A percentile compares a stretch with the other conserved stretches of the same genome.
Conservation (phyloP, 2,329 filamentous ascomycete species). For the Purpureocillium lavendulum region DNA sequence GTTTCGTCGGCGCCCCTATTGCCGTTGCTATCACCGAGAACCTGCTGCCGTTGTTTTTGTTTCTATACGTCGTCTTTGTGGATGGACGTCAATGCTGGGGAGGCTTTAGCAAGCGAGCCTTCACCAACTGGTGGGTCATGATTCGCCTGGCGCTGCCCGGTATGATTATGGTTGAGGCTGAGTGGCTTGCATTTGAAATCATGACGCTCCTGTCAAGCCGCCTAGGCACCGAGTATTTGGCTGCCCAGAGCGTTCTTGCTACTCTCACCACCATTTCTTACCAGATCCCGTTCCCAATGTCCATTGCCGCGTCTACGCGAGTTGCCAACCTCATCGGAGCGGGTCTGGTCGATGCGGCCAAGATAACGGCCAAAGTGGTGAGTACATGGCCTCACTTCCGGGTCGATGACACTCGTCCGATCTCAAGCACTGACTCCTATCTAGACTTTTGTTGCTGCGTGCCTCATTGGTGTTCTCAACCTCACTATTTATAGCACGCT, state of each 20-base stretch:
- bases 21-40: constrained; percentile 73
- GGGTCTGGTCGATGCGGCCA: constrained; percentile 70
- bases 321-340: constrained; percentile 91
- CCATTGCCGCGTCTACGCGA: constrained; percentile 79
- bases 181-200: constrained; percentile 89
- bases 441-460: constrained; percentile 52
- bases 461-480: constrained; percentile 72
- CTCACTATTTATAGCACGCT: constrained; percentile 59
- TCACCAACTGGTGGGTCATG: constrained; percentile 74
- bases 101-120: constrained; percentile 62
- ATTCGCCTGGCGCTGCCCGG: constrained; percentile 80
- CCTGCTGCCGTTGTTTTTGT: constrained; percentile 66
- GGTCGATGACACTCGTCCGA: not conserved
- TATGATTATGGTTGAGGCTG: constrained; percentile 88
- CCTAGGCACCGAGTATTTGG: constrained; percentile 70
- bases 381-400: constrained; percentile 14
- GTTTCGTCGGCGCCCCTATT: constrained; percentile 74
- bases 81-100: constrained; percentile 76
- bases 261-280: constrained; percentile 75
- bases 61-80: constrained; percentile 68
- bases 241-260: constrained; percentile 78
- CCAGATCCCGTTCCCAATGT: constrained; percentile 86
- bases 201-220: constrained; percentile 76
- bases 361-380: constrained; percentile 69
- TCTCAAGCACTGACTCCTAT: not conserved